phyloP scores from a whole-genome alignment of 192 early-diverging fungal genomes.

The Podila horticola region DNA sequence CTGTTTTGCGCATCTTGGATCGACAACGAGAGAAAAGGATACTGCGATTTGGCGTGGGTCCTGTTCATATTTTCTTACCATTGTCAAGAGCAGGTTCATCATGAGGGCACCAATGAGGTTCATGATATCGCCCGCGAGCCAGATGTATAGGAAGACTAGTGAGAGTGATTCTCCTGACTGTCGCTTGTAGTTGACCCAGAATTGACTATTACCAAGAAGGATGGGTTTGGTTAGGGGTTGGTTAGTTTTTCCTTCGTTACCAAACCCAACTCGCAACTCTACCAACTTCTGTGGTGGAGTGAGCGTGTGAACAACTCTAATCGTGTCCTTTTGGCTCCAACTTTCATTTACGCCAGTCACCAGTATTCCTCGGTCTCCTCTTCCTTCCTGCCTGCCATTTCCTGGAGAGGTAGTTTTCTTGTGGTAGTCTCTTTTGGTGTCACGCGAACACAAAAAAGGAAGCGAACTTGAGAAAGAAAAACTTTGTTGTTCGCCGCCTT shows the following conservation, averaged over 20 bases:
- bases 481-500: no score
- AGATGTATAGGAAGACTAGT: conserved; percentile 75
- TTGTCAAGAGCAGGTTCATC: conserved; percentile 76
- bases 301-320: no score
- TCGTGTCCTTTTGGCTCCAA: no score
- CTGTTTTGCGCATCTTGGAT: background rate
- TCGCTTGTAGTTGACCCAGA: conserved; percentile 80
- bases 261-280: no score
- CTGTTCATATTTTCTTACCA: conserved; percentile 53
- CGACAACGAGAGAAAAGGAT: background rate
- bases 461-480: background rate
- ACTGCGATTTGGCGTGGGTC: background rate
- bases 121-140: conserved; percentile 83
- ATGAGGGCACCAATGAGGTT: conserved; percentile 78
- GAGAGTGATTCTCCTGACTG: conserved; percentile 83
- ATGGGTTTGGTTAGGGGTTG: background rate
- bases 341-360: no score
- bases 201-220: conserved; percentile 59
- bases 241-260: background rate
- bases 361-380: no score
- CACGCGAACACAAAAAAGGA: no score
- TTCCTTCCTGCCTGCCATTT: no score
- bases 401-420: no score
- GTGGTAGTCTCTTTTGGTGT: no score
- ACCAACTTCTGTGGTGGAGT: no score